Percentiles rank a stretch among this genome's conserved stretches.
These are phyloP conservation scores for Durotheca rogersii DNA, from an alignment of 495 filamentous ascomycete genomes.

Conservation along the genomic window DNA sequence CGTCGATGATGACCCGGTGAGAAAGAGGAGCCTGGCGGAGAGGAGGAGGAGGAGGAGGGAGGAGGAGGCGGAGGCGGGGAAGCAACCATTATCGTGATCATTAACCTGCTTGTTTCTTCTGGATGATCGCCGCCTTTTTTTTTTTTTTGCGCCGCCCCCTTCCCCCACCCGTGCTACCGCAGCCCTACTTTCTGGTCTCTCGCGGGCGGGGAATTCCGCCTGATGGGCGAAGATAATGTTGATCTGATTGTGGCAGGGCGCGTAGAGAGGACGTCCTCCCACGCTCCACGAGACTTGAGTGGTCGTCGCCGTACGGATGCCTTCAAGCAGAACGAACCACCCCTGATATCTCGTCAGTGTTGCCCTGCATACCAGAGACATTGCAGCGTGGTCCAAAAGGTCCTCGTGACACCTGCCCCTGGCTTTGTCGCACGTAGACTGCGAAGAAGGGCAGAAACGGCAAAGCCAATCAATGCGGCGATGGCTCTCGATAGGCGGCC, in stretches of 20 bases:
- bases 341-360: constrained; percentile 21
- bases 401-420: constrained; percentile 34
- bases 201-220: constrained; percentile 13
- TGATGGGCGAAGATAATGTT: constrained; percentile 4
- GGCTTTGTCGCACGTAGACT: constrained; percentile 27
- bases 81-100: constrained; percentile 7
- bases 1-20: constrained; percentile 23
- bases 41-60: constrained; percentile 1
- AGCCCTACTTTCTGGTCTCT: not conserved
- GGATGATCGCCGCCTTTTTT: constrained; percentile 16
- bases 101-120: constrained; percentile 8
- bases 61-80: constrained; percentile 13
- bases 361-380: constrained; percentile 17
- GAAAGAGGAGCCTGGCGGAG: constrained; percentile 4
- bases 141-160: too few species aligned
- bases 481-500: constrained; percentile 19
- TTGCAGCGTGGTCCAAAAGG: constrained; percentile 26
- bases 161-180: too few species aligned
- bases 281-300: constrained; percentile 6
- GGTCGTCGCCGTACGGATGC: constrained; percentile 6
- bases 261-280: not conserved
- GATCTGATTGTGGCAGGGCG: not conserved
- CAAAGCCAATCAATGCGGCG: constrained; percentile 25
- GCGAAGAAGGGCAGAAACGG: constrained; percentile 23
- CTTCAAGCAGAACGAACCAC: constrained; percentile 3